Evolutionary conservation across 352 stramenopile species (phyloP).

Genomic region (Thraustochytrium striatum): DNA sequence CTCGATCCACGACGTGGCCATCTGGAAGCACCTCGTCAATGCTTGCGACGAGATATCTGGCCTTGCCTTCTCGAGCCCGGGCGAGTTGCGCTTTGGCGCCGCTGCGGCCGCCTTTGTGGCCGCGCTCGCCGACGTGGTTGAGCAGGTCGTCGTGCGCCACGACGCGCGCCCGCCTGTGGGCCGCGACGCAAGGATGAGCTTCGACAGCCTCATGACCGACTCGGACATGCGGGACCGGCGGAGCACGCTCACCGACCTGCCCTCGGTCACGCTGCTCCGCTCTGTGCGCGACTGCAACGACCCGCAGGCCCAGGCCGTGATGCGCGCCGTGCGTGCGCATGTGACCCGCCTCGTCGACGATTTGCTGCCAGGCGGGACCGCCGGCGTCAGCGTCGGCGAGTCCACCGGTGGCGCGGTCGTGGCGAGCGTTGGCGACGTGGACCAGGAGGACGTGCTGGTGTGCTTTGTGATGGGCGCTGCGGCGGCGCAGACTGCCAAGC

Average conservation of each 20-base stretch:
- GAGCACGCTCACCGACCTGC: background rate
- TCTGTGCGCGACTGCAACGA: background rate
- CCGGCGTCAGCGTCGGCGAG: background rate
- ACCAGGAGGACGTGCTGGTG: background rate
- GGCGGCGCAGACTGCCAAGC: background rate
- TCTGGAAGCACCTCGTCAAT: constrained; percentile 24
- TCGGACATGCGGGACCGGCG: background rate
- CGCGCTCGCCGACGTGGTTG: background rate
- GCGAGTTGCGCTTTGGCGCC: constrained; percentile 13
- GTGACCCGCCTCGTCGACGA: constrained; percentile 13
- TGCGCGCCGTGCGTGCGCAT: constrained; percentile 3
- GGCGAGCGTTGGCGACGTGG: background rate
- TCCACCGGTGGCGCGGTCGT: background rate
- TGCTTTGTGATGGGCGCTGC: constrained; percentile 1
- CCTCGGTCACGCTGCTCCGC: background rate
- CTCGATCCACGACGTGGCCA: constrained; percentile 24
- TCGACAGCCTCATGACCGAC: constrained; percentile 26
- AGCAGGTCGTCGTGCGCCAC: background rate
- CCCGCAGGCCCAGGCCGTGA: background rate
- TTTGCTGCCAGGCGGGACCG: background rate
- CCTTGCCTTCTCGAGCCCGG: constrained; percentile 18
- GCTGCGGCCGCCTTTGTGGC: background rate
- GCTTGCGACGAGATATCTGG: constrained; percentile 27
- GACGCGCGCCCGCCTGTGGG: background rate
- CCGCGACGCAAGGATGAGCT: background rate